Percentiles rank a stretch among this genome's conserved stretches.
Conservation (phyloP, 1,284 basidiomycete species). For the Flammula alnicola region DNA sequence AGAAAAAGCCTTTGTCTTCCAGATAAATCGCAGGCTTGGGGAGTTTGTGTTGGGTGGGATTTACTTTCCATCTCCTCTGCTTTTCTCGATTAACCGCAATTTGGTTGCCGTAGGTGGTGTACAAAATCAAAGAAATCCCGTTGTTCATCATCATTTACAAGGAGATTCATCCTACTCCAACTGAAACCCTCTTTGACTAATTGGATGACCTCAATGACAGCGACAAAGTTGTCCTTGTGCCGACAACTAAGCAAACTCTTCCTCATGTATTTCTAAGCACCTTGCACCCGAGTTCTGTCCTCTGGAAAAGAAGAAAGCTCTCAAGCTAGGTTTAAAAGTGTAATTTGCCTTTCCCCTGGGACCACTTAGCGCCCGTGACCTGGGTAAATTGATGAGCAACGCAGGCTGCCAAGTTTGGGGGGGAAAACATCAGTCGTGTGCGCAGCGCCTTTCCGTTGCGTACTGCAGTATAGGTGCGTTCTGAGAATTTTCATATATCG, state of each 20-base stretch:
- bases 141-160: conserved; percentile 38
- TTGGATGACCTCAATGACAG: neutral
- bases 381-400: conserved; percentile 39
- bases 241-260: conserved; percentile 32
- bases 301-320: neutral
- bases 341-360: conserved; percentile 44
- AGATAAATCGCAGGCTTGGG: conserved; percentile 28
- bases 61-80: conserved; percentile 1
- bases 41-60: conserved; percentile 30
- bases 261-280: conserved; percentile 32
- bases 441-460: conserved; percentile 38
- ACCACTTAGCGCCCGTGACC: conserved; percentile 37
- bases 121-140: conserved; percentile 31
- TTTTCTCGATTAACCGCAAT: conserved; percentile 21
- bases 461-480: too few relatives aligned
- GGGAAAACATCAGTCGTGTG: conserved; percentile 36
- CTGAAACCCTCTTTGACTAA: neutral
- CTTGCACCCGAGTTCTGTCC: conserved; percentile 32
- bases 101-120: conserved; percentile 35
- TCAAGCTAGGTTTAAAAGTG: conserved; percentile 25
- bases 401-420: conserved; percentile 46
- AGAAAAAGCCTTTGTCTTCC: conserved; percentile 27
- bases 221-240: conserved; percentile 16
- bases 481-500: too few relatives aligned
- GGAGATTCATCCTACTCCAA: conserved; percentile 11